Evolutionary conservation across 163 green algal species (phyloP), one percentile per base, ranked within the genome.

Genomic region (Scenedesmus sp.): DNA sequence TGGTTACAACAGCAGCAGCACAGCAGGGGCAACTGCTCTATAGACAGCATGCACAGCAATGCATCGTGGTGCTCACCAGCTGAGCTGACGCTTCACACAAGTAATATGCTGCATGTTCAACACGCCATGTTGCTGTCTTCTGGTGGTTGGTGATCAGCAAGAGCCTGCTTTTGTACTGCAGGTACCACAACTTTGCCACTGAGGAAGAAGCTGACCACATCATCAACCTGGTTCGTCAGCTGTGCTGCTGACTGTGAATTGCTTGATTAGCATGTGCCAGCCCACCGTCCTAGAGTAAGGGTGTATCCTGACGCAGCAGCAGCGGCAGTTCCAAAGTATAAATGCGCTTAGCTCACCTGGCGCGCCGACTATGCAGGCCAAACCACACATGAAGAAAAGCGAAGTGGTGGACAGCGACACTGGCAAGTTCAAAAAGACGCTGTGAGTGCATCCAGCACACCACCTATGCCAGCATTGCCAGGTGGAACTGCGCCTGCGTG

Each of bases 111-210:
- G 1, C 15, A 73, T 18, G 34, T 46, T 46, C n/a, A 26, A 26
- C 83, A 6, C 5, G 56, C 13, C n/a, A 46, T 20, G 57, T 15
- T 56, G 34, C 26, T 62, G 16, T 62, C 55, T n/a, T 0, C 16
- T 62, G 81, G 16, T 16, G 18, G 81, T 60, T 52, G 81, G 2
- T 26, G 4, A 62, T 9, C 16, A 18, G 46, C 34, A 13, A 52
- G 2, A 54, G 52, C 18, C 76, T 86, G 34, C 55, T 52, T 2
- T 5, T 64, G 16, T 86, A 34, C 64, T 59, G 64, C 81, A 92
- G 88, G 52, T 94, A 92, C 59, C 91, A 94, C 76, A 84, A 91
- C 64, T 94, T 94, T n/a, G 2, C 86, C 7, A 90, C 82, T 54
- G 64, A 74, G 18, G 62, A 76, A 46, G 91, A 94, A 60, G 67